Conservation (phyloP, 768 basidiomycete species). For the Vararia minispora region DNA sequence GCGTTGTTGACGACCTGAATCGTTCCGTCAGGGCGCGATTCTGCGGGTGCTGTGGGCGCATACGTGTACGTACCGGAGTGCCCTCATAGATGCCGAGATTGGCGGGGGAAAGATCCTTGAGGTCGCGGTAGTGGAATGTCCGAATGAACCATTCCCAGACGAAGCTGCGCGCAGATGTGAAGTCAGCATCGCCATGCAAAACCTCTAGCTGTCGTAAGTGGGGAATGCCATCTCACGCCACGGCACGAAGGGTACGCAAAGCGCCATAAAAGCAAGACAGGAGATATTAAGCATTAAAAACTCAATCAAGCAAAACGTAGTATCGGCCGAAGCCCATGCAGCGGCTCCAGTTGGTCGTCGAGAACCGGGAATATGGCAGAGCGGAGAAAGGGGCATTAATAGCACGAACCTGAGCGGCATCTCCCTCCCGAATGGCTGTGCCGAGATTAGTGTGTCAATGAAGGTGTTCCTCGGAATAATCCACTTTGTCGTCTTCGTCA, state of each 20-base stretch:
- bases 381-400: background rate
- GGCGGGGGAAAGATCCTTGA: conserved; percentile 32
- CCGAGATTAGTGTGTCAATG: conserved; percentile 34
- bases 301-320: no score
- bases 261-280: no score
- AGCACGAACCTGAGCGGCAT: conserved; percentile 33
- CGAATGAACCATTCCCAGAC: conserved; percentile 35
- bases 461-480: conserved; percentile 37
- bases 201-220: no score
- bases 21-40: no score
- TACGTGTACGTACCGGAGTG: conserved; percentile 26
- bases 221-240: no score
- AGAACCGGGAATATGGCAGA: background rate
- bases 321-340: no score
- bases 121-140: conserved; percentile 32
- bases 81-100: conserved; percentile 34
- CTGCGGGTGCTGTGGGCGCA: no score
- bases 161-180: conserved; percentile 30
- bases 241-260: no score
- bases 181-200: no score
- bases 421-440: conserved; percentile 41
- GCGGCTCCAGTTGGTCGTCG: background rate
- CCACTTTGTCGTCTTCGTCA: conserved; percentile 22
- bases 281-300: no score
- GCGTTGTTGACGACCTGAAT: conserved; percentile 38